phyloP scores from a whole-genome alignment of 805 yeast genomes.

The Candida maltosa region DNA sequence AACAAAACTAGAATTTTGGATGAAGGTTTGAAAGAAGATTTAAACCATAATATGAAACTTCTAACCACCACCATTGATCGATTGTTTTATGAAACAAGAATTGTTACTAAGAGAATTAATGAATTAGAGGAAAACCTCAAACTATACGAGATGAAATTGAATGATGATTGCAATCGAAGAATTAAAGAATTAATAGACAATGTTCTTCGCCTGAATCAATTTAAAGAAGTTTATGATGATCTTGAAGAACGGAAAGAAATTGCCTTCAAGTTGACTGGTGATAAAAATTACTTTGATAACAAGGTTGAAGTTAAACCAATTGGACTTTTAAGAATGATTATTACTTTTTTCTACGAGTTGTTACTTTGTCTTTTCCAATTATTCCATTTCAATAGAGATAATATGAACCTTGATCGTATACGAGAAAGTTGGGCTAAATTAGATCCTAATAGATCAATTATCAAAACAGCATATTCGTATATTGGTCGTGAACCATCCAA shows the following conservation, averaged over 20 bases:
- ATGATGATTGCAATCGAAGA: slow-evolving; percentile 24
- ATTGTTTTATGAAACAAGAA: slow-evolving; percentile 37
- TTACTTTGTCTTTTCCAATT: slow-evolving; percentile 28
- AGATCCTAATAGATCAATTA: slow-evolving; percentile 38
- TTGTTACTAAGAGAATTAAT: slow-evolving; percentile 36
- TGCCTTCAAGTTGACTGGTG: slow-evolving; percentile 25
- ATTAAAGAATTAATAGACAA: slow-evolving; percentile 21
- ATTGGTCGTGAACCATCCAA: slow-evolving; percentile 21
- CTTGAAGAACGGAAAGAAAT: slow-evolving; percentile 24
- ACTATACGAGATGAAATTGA: slow-evolving; percentile 23
- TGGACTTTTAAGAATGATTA: slow-evolving; percentile 18
- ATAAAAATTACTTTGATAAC: slow-evolving; percentile 6
- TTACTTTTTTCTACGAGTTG: slow-evolving; percentile 32
- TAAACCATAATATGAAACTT: slow-evolving; percentile 26
- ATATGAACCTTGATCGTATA: slow-evolving; percentile 42
- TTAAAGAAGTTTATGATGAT: slow-evolving; percentile 27
- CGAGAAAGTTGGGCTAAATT: slow-evolving; percentile 34
- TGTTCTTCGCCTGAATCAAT: slow-evolving; percentile 27
- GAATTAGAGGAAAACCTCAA: slow-evolving; percentile 36
- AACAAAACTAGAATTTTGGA: slow-evolving; percentile 22
- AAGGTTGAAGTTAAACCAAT: slow-evolving; percentile 1
- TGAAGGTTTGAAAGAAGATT: slow-evolving; percentile 25
- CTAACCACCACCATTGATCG: slow-evolving; percentile 35
- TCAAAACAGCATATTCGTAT: slow-evolving; percentile 32
- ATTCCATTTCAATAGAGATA: slow-evolving; percentile 36